A percentile compares a stretch with the other conserved stretches of the same genome.
Evolutionary conservation across 2,329 filamentous ascomycete species (phyloP).

Genomic region (Rachicladosporium sp.): DNA sequence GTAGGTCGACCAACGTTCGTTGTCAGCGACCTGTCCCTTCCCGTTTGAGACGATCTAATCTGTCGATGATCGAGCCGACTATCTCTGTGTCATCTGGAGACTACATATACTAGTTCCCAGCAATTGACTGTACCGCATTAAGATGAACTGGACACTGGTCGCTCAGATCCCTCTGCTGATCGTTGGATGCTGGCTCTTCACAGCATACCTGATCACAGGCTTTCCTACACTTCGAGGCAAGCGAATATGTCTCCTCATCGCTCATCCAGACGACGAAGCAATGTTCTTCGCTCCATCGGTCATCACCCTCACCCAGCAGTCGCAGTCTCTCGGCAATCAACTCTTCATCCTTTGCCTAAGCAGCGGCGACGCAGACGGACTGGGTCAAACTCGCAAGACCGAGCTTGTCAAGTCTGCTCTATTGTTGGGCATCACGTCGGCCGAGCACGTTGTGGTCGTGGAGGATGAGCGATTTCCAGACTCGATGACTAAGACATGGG

Average conservation of each 20-base stretch:
- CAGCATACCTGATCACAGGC: conserved; percentile 31
- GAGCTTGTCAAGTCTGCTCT: conserved; percentile 75
- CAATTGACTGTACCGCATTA: neutral
- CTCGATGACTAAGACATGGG: conserved; percentile 74
- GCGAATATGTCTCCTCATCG: conserved; percentile 83
- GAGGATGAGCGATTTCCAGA: conserved; percentile 72
- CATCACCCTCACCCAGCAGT: conserved; percentile 65
- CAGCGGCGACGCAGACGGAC: conserved; percentile 77
- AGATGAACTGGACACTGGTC: conserved; percentile 30
- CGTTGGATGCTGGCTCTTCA: conserved; percentile 35
- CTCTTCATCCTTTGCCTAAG: conserved; percentile 90
- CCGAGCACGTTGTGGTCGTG: conserved; percentile 78
- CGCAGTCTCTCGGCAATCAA: conserved; percentile 63
- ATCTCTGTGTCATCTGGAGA: too few relatives aligned
- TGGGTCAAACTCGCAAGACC: conserved; percentile 69
- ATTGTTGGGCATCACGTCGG: conserved; percentile 58
- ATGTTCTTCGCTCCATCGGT: conserved; percentile 97
- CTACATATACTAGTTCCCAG: too few relatives aligned
- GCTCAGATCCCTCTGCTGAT: conserved; percentile 29
- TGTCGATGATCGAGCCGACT: too few relatives aligned
- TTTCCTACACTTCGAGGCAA: conserved; percentile 65
- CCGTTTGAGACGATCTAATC: too few relatives aligned
- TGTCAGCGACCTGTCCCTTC: too few relatives aligned
- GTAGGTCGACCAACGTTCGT: too few relatives aligned
- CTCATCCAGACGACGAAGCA: conserved; percentile 95